Conservation (phyloP, 768 basidiomycete species). For the Sistotremastrum suecicum region DNA sequence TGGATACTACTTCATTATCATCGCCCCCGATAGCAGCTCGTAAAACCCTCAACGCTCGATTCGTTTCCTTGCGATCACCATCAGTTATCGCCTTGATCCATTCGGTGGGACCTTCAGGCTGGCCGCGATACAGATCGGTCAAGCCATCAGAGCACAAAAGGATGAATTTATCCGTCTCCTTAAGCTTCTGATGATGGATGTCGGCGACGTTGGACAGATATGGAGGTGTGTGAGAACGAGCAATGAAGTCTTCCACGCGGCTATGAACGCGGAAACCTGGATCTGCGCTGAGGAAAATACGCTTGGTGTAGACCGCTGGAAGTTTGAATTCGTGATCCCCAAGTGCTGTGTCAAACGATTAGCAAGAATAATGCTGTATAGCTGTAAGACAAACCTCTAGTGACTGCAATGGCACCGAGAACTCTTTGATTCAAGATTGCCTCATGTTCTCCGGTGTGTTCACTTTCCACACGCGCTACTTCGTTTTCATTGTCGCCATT, state of each 20-base stretch:
- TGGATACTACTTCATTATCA: conserved; percentile 37
- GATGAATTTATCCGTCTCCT: conserved; percentile 30
- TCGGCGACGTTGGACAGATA: conserved; percentile 45
- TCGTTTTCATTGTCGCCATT: conserved; percentile 58
- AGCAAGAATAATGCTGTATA: conserved; percentile 4
- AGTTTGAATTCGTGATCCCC: conserved; percentile 65
- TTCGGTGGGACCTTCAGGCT: conserved; percentile 30
- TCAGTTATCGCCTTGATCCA: conserved; percentile 36
- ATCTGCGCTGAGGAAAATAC: conserved; percentile 50
- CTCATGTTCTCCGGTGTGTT: conserved; percentile 59
- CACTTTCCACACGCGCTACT: conserved; percentile 42
- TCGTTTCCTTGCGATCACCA: conserved; percentile 17
- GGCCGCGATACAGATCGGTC: conserved; percentile 39
- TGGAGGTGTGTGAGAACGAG: conserved; percentile 47
- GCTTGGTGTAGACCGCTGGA: conserved; percentile 51
- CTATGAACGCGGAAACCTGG: conserved; percentile 36
- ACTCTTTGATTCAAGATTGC: conserved; percentile 53
- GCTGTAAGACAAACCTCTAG: conserved; percentile 43
- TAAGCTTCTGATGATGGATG: conserved; percentile 25
- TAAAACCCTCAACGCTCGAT: conserved; percentile 45
- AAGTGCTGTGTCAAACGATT: conserved; percentile 28
- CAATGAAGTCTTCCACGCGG: conserved; percentile 53
- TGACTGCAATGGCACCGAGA: conserved; percentile 65
- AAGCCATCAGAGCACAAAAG: conserved; percentile 57
- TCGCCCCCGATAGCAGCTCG: conserved; percentile 45